Base-by-base conservation (phyloP, 257 asterid genomes). In the Prunella vulgaris region DNA sequence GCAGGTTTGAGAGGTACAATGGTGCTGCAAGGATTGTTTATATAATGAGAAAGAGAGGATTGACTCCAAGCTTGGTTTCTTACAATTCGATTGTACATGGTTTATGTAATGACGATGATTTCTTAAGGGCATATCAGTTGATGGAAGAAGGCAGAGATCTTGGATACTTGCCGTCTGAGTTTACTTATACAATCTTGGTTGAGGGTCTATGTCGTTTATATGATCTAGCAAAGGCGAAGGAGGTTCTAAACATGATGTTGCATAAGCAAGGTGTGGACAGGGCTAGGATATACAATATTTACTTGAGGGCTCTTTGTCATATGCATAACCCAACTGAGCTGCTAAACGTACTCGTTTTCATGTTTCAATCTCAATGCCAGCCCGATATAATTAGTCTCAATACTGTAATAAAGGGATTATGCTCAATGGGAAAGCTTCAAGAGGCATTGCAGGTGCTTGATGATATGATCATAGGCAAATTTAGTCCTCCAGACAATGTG, bases 21-120 rank as follows among this genome's bases (percentile, higher is more conserved):
- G 99, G 89, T 28, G 97, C 94, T 66, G 96, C 97, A 0, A 85
- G 99, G 78, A 80, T 90, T 69, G 86, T 88, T 44, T 90, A 93
- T 68, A 82, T 93, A 75, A 93, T 93, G 97, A 88, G 86, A 46
- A 90, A 84, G 84, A 83, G 82, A 76, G 95, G 96, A 5, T 48
- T 81, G 4, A 17, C 33, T n/a, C 97, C 96, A 1, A 80, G 94
- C 66, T 68, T 78, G 69, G 75, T 81, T n/a, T 84, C 92, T 0
- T 90, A 90, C 75, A 88, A 90, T 72, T 70, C 89, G 24, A 82
- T 90, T 57, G 80, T 90, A 5, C 97, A 90, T 60, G 97, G 98
- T 52, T 81, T 88, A 7, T 83, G 96, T 70, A 79, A 66, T 32
- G 92, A 85, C 42, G 84, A 84, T 10, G 96, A 90, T 82, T 84